Evolutionary conservation across 345 rosid species (phyloP), one percentile per base, ranked within the genome.

Genomic region (Salix dunnii): DNA sequence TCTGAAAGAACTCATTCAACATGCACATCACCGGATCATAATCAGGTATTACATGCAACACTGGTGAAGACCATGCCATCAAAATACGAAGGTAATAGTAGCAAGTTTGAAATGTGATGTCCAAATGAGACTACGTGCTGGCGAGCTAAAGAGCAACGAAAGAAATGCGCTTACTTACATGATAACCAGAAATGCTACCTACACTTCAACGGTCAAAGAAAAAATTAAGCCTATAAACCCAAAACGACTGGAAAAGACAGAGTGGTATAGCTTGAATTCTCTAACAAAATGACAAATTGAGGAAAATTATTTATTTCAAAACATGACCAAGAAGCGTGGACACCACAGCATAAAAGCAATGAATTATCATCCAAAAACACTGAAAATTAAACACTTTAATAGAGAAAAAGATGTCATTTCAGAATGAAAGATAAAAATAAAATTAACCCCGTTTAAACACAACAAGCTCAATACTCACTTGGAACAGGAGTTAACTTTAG

Each of bases 401-500:
- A 3, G 9, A n/a, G 4, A n/a, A n/a, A 53, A 55, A 10, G 8
- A 6, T 18, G 20, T 2, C n/a, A 51, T 18, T 17, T 17, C 35
- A 46, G 30, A 25, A 25, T 3, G 42, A 38, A 40, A 5, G 7
- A 51, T 35, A 28, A 27, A 33, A 14, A n/a, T 68, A 5, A 63
- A 46, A 6, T 6, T 23, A 60, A 53, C 42, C 58, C 33, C 73
- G 42, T 16, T 33, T 55, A 38, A 69, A 23, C n/a, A 70, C 21
- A 33, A 31, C 35, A 38, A 43, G 46, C 18, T 16, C 73, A 71
- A 49, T 68, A 81, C 95, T 90, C 84, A 92, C 96, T 67, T 58
- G 65, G 84, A 70, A 61, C 76, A 87, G 68, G 86, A 71, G 73
- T 86, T 79, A 48, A 94, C 89, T 87, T 81, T 96, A n/a, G 98